Conservation (phyloP, 345 rosid genomes). For the Hirschfeldia incana region DNA sequence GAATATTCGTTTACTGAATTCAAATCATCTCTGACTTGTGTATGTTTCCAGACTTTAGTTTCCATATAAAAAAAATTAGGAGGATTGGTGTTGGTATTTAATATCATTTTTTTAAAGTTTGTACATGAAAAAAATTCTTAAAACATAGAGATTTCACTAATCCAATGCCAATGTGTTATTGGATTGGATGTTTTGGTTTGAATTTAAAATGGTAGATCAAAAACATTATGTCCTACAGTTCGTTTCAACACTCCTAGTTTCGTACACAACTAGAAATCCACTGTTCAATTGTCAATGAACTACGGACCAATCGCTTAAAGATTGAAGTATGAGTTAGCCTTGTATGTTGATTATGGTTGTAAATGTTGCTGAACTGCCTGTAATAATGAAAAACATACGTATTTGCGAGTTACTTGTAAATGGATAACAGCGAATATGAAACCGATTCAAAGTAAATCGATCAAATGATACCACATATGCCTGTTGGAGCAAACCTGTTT, state of each 20-base stretch:
- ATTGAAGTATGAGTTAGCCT: background rate
- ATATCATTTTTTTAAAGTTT: background rate
- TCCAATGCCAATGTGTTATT: background rate
- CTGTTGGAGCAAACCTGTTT: background rate
- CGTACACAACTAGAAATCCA: background rate
- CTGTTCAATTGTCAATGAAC: background rate
- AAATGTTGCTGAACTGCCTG: background rate
- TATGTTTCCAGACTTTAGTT: background rate
- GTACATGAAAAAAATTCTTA: background rate
- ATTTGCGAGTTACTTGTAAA: background rate
- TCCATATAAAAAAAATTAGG: background rate
- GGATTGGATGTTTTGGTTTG: background rate
- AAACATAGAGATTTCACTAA: background rate
- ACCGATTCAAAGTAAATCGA: background rate
- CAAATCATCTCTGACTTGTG: background rate
- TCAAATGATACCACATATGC: background rate
- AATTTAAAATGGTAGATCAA: background rate
- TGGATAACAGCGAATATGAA: background rate
- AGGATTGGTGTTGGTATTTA: background rate
- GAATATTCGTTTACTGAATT: background rate
- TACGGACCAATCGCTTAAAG: background rate
- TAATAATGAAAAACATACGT: background rate
- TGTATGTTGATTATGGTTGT: background rate
- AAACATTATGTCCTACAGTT: background rate
- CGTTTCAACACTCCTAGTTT: background rate